Base-by-base conservation (phyloP, 139 green algal genomes). In the Dunaliella primolecta region DNA sequence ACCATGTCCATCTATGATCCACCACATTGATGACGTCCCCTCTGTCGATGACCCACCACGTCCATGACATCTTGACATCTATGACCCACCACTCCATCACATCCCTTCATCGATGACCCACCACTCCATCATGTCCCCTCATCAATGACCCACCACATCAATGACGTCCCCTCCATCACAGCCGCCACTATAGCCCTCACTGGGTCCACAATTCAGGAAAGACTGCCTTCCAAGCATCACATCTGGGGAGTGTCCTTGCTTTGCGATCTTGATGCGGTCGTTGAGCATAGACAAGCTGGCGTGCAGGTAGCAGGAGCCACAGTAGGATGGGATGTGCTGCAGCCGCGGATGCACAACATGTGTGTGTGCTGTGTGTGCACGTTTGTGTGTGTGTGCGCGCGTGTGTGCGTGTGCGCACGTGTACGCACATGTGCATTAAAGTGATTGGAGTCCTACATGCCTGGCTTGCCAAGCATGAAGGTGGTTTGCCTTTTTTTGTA, bases 191-290 rank as follows among this genome's bases (percentile, higher is more conserved):
- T 82, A 90, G 27, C 88, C 88, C 37, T 86, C 56, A 74, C 75
- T 86, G 7, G 85, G 74, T 3, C 83, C 89, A 79, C 89, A 92
- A 82, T 92, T 92, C 78, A 92, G 86, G 37, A 92, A 83, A 3
- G 89, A 88, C 84, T 92, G 89, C 2, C 89, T 76, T 25, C 85
- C 85, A 32, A 92, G 89, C 87, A 92, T 91, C 27, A 92, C 89
- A 32, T 92, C 89, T 3, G 84, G 84, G 2, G 80, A 74, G 75
- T 86, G 79, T 46, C 78, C 37, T 74, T 38, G n/a, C 46, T 83
- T 79, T 35, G 15, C 30, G 3, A 87, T 80, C 81, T 90, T 90
- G 78, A 92, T 84, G 2, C 89, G 55, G 84, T 92, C 89, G 32
- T 89, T 80, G 2, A 92, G 34, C 84, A 89, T 89, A 32, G 77